A percentile compares a stretch with the other conserved stretches of the same genome.
phyloP scores from a whole-genome alignment of 805 yeast genomes.

The Yarrowia divulgata region DNA sequence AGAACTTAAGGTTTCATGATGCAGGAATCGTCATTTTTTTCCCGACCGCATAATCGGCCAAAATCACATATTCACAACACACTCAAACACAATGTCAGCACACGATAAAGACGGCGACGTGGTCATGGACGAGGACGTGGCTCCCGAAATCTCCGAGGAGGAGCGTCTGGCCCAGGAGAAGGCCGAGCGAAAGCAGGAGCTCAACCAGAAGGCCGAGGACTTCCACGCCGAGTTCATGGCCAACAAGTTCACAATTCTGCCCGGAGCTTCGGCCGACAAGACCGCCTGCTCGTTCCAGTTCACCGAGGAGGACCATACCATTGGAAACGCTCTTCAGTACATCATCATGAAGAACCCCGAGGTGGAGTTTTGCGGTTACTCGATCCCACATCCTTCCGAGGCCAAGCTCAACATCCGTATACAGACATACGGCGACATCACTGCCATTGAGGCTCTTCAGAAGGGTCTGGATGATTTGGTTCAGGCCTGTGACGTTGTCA shows the following conservation, averaged over 20 bases:
- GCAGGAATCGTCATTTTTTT: constrained; percentile 32
- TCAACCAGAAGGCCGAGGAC: constrained; percentile 38
- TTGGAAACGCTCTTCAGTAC: constrained; percentile 92
- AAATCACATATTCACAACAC: constrained; percentile 20
- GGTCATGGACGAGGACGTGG: constrained; percentile 33
- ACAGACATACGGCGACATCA: constrained; percentile 84
- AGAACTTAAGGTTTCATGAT: neutral
- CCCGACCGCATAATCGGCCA: constrained; percentile 27
- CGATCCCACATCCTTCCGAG: constrained; percentile 98
- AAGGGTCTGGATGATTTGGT: constrained; percentile 87
- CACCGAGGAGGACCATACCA: constrained; percentile 91
- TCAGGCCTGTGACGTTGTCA: constrained; percentile 83
- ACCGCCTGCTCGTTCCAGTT: constrained; percentile 94
- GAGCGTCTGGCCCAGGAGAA: constrained; percentile 33
- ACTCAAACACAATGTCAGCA: constrained; percentile 21
- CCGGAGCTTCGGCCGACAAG: constrained; percentile 93
- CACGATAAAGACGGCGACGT: constrained; percentile 38
- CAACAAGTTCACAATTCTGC: constrained; percentile 54
- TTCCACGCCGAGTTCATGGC: constrained; percentile 30
- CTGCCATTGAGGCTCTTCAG: constrained; percentile 92
- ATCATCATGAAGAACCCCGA: constrained; percentile 97
- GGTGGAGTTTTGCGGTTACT: constrained; percentile 97
- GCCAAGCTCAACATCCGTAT: constrained; percentile 86
- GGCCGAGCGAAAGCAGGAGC: constrained; percentile 39
- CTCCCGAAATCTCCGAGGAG: constrained; percentile 35